Evolutionary conservation across 176 grass and related monocot genomes (phyloP).

Genomic region (Panicum miliaceum): DNA sequence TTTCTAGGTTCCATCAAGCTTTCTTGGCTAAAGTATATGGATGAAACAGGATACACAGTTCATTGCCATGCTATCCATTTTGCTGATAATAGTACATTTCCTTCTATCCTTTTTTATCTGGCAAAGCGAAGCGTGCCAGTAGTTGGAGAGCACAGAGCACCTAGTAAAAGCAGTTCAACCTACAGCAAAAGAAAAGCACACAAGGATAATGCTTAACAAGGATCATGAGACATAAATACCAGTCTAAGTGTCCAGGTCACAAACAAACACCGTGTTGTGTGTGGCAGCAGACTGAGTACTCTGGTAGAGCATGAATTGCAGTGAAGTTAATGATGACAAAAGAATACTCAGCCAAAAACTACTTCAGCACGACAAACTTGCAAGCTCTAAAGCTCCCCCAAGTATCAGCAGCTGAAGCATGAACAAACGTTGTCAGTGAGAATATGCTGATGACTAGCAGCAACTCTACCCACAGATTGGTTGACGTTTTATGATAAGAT

Average conservation of each 20-base stretch:
- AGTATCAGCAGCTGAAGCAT: not conserved
- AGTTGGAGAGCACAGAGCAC: constrained; percentile 5
- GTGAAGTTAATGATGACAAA: not conserved
- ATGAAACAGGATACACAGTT: constrained; percentile 14
- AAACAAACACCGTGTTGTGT: not conserved
- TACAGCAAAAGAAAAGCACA: constrained; percentile 32
- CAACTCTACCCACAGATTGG: not conserved
- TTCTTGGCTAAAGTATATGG: not conserved
- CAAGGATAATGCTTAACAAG: constrained; percentile 14
- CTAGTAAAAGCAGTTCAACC: constrained; percentile 12
- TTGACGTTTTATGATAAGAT: not conserved
- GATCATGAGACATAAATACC: not conserved
- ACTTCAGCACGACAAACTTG: not conserved
- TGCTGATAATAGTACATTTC: constrained; percentile 15
- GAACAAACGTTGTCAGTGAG: not conserved
- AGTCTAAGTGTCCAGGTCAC: not conserved
- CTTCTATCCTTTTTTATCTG: not conserved
- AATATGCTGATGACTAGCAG: not conserved
- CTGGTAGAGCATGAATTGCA: not conserved
- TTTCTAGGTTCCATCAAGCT: constrained; percentile 60
- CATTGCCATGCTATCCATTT: not conserved
- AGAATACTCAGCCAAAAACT: not conserved
- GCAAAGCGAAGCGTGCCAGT: not conserved
- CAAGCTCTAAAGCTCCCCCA: not conserved
- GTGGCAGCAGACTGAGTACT: not conserved